Evolutionary conservation across 202 grass and related monocot species (phyloP), one percentile per base, ranked within the genome.

Genomic region (Schoenoplectus tabernaemontani): DNA sequence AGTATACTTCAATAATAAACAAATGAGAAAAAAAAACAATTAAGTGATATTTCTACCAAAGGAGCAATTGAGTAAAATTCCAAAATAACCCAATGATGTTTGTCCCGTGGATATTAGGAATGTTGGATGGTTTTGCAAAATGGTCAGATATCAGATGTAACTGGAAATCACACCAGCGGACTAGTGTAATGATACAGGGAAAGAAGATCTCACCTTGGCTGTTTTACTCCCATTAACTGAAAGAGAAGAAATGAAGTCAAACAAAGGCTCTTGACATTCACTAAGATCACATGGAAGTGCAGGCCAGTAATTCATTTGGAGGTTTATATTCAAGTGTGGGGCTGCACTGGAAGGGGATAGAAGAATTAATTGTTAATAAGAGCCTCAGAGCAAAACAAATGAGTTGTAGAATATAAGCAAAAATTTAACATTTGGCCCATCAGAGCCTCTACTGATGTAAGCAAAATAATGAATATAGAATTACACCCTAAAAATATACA

Each of bases 231-330:
- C 94, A 90, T 93, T 97, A 51, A 93, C 78, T 34, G 91, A 77
- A 77, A 97, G 94, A 77, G 89, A 92, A 64, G 80, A 81, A 79
- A 97, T 97, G 61, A 97, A 93, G 70, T 97, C 86, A 12, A 97
- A 97, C 48, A 97, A 74, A 4, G 94, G 94, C 83, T 93, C 82
- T 93, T 97, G 91, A 79, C 94, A 97, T 83, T 97, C 94, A 8
- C 86, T 84, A 82, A 97, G 91, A 81, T 92, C 86, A 74, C 94
- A 97, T 70, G 91, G 66, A 93, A 97, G 91, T 8, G 91, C 83
- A 63, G 89, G 91, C 94, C 94, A 97, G 50, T 97, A 97, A 82
- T 97, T 97, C 94, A 97, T 97, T 89, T 94, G 87, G 16, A 97
- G 84, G 91, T 97, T 97, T 85, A 97, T 92, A 85, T 97, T 97